Evolutionary conservation across 2,329 filamentous ascomycete genomes (phyloP), one percentile per base, ranked within the genome.

Genomic region (Mollisia scopiformis): DNA sequence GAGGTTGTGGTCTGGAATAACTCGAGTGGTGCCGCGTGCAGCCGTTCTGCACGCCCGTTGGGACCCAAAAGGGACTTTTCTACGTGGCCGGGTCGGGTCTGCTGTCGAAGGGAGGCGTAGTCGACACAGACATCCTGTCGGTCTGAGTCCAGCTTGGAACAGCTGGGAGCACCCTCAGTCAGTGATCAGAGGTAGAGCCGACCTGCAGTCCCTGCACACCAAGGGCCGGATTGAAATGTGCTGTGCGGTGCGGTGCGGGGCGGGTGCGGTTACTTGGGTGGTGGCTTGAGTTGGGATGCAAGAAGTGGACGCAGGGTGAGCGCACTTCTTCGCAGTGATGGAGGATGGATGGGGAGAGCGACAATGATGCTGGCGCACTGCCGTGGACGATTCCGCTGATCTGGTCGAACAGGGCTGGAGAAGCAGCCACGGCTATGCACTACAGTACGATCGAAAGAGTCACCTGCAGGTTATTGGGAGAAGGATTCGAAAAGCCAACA

Each of bases 11-110:
- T 21, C 27, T 51, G 27, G 47, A 33, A 19, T 14, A 33, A 33
- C 49, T 51, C 49, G 49, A 51, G 33, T n/a, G 43, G 23, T 47
- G 43, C 43, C 21, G 49, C 49, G 19, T 51, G 49, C 49, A 51
- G 27, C 49, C n/a, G 27, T 5, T 31, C 49, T 51, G 49, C 49
- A 51, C n/a, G 27, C 28, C 49, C 49, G 49, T 51, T 51, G 49
- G 49, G 27, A 35, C 3, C 49, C 49, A 33, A 35, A 33, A 51
- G 49, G 49, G 49, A 16, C 16, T 31, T 51, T 31, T 51, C 49
- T 51, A 11, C 27, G 28, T 51, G 30, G n/a, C 13, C 27, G 23
- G 27, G 28, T 35, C 49, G 8, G 23, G 13, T n/a, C n/a, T n/a
- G n/a, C n/a, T n/a, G 28, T n/a, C 28, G 16, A 31, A 13, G 8